Evolutionary conservation across 441 rosid species (phyloP), one percentile per base, ranked within the genome.

Genomic region (Populus hybrid): DNA sequence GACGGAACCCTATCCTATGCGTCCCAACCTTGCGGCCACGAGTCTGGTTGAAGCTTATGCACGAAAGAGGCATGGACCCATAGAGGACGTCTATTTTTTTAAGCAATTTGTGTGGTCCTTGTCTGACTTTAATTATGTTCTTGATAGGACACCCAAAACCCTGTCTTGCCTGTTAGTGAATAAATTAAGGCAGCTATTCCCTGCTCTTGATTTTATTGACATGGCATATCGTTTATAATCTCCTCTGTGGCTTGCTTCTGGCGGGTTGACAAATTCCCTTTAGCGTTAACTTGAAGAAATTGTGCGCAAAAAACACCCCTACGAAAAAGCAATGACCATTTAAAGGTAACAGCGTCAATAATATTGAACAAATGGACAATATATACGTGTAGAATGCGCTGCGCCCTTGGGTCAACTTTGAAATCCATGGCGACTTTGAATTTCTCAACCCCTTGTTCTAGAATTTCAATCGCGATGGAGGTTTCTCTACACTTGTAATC

Each of bases 281-380:
- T 16, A 75, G 83, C 96, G 86, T 90, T 76, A 72, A 85, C 79
- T 75, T 79, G 79, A 91, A 89, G 91, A 80, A 89, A 91, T 70
- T 53, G 80, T 57, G 79, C 73, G 77, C 71, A 61, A 34, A 64
- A 69, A 42, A 36, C 21, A 23, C 66, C 59, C 50, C 63, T 19
- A 1, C 57, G 38, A 70, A 77, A 79, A 69, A 24, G 21, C 6
- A 57, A 57, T 77, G 78, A 38, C 76, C 80, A 38, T 10, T 79
- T 40, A 75, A 83, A 79, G 65, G 80, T 69, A 74, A 75, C 42
- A 65, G 10, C 74, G 82, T 78, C 71, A 79, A 80, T 19, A 57
- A 81, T 9, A 61, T 61, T 61, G 66, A 61, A 23, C 28, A 63
- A 63, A 63, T 21, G 0, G 10, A 21, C 66, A 63, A 21, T 9